Percentiles rank a stretch among this genome's conserved stretches.
These are phyloP conservation scores for Fusarium chlamydosporum DNA, from an alignment of 2,329 filamentous ascomycete species.

Conservation along the genomic window DNA sequence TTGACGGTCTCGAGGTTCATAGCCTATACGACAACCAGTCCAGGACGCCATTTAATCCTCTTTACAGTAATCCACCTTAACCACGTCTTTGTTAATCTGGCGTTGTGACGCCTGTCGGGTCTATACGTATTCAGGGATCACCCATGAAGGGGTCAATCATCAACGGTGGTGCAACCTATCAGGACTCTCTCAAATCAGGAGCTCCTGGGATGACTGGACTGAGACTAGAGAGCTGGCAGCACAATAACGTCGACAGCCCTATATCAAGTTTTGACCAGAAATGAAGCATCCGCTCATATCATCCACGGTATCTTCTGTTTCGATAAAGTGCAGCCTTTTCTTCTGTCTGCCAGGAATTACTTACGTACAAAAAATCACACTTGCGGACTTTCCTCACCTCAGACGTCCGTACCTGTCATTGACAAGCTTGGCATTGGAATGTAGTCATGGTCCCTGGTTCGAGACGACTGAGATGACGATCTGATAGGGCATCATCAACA, in stretches of 20 bases:
- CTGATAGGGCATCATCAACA: constrained; percentile 44
- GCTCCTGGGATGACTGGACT: constrained; percentile 13
- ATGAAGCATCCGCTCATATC: background rate
- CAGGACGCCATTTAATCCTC: constrained; percentile 14
- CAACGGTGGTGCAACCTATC: constrained; percentile 44
- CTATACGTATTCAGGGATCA: constrained; percentile 38
- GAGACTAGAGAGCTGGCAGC: constrained; percentile 8
- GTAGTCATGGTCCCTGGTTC: constrained; percentile 27
- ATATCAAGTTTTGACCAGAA: background rate
- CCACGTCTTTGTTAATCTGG: constrained; percentile 36
- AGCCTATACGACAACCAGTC: constrained; percentile 27
- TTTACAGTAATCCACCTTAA: constrained; percentile 37
- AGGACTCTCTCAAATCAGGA: constrained; percentile 19
- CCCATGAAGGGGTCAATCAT: constrained; percentile 39
- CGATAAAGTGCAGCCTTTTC: background rate
- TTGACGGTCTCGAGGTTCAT: constrained; percentile 16
- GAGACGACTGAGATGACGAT: constrained; percentile 41
- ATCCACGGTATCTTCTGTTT: background rate
- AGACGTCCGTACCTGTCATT: constrained; percentile 27
- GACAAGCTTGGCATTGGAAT: constrained; percentile 35
- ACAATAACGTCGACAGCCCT: constrained; percentile 11
- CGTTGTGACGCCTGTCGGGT: constrained; percentile 26
- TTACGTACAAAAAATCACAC: constrained; percentile 9
- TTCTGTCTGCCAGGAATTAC: background rate
- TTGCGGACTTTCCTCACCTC: constrained; percentile 17